phyloP scores from a whole-genome alignment of 2,329 filamentous ascomycete species.

The Aaosphaeria arxii region DNA sequence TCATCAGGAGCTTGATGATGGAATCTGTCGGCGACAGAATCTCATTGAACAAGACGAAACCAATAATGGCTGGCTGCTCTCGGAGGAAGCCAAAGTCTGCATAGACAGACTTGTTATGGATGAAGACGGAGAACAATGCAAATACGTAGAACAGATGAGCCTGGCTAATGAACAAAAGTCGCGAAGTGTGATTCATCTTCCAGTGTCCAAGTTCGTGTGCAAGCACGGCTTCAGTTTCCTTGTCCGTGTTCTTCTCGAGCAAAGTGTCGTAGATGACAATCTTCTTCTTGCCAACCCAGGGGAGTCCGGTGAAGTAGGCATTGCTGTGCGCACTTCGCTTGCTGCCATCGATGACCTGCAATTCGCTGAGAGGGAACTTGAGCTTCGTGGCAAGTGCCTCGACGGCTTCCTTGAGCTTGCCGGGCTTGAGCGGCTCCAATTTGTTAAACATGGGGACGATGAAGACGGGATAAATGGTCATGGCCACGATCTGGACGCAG shows the following conservation, averaged over 20 bases:
- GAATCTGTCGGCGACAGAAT: slow-evolving; percentile 92
- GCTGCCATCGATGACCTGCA: slow-evolving; percentile 92
- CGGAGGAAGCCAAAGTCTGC: slow-evolving; percentile 83
- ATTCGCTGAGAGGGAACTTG: slow-evolving; percentile 86
- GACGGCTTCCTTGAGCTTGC: slow-evolving; percentile 81
- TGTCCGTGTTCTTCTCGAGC: slow-evolving; percentile 87
- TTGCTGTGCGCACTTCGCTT: slow-evolving; percentile 87
- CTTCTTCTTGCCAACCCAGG: slow-evolving; percentile 89
- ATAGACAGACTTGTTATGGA: slow-evolving; percentile 92
- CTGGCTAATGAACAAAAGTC: slow-evolving; percentile 76
- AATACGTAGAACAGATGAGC: slow-evolving; percentile 97
- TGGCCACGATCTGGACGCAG: slow-evolving; percentile 86
- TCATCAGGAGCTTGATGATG: slow-evolving; percentile 93
- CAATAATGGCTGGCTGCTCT: slow-evolving; percentile 88
- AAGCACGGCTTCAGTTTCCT: slow-evolving; percentile 92
- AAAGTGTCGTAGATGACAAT: slow-evolving; percentile 99
- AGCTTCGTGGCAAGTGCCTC: slow-evolving; percentile 80
- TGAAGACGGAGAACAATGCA: slow-evolving; percentile 91
- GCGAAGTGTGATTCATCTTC: slow-evolving; percentile 92
- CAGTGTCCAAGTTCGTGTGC: slow-evolving; percentile 97
- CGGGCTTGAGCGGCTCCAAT: slow-evolving; percentile 84
- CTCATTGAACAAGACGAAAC: slow-evolving; percentile 96
- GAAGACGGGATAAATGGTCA: slow-evolving; percentile 91
- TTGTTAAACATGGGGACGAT: slow-evolving; percentile 98
- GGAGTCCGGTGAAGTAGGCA: slow-evolving; percentile 93